Percentiles rank a stretch among this genome's conserved stretches.
phyloP scores from a whole-genome alignment of 1,284 basidiomycete species.

The Moesziomyces sp. region DNA sequence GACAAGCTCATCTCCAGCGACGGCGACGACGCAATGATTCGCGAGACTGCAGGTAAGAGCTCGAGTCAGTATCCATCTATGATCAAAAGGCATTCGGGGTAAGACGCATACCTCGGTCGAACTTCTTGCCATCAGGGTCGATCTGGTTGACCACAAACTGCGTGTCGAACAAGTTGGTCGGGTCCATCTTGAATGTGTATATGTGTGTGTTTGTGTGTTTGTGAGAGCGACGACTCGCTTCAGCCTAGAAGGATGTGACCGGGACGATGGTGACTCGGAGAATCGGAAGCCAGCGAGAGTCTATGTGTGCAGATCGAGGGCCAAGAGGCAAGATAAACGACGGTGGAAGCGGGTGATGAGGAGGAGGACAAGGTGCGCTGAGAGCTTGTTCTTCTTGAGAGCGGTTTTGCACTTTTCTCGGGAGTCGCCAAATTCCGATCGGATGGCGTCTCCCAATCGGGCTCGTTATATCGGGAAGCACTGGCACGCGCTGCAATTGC shows the following conservation, averaged over 20 bases:
- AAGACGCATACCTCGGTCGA: slow-evolving; percentile 81
- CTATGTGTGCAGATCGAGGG: not conserved
- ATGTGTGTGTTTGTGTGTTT: too few relatives aligned
- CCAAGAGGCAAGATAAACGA: not conserved
- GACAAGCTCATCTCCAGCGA: slow-evolving; percentile 84
- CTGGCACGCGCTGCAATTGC: not conserved
- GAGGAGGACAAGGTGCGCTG: not conserved
- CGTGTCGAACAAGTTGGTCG: slow-evolving; percentile 66
- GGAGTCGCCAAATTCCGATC: slow-evolving; percentile 9
- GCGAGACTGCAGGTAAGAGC: slow-evolving; percentile 42
- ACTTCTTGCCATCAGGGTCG: slow-evolving; percentile 84
- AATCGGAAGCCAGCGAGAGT: not conserved
- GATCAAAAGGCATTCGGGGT: too few relatives aligned
- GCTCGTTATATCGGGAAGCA: not conserved
- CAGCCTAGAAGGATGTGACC: too few relatives aligned
- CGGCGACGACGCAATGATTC: slow-evolving; percentile 57
- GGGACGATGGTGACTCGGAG: too few relatives aligned
- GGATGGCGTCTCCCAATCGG: not conserved
- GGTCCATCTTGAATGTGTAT: slow-evolving; percentile 47
- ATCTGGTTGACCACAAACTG: slow-evolving; percentile 65
- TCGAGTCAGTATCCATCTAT: not conserved
- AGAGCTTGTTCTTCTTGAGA: slow-evolving; percentile 1
- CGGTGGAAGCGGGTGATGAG: not conserved
- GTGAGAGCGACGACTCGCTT: not conserved
- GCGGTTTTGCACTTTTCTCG: slow-evolving; percentile 10